phyloP scores from a whole-genome alignment of 164 flowering plant species.

The Protea cynaroides region DNA sequence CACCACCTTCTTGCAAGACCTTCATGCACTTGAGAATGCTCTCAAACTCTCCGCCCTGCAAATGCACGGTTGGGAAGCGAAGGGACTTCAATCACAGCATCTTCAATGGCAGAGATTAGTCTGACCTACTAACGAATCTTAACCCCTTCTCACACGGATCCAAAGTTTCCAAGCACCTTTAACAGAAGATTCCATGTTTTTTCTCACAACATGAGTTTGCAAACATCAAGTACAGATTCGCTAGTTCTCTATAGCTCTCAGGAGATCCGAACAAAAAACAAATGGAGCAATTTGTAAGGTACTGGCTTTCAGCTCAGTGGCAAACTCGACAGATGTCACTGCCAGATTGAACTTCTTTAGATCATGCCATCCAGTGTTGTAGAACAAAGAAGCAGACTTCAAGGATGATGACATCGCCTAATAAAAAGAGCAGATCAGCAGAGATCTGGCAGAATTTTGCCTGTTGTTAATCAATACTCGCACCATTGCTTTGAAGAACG shows the following conservation, averaged over 20 bases:
- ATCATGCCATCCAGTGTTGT: conserved; percentile 82
- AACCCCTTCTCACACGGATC: conserved; percentile 79
- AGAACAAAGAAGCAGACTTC: conserved; percentile 72
- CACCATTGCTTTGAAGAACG: conserved; percentile 6
- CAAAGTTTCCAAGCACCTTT: conserved; percentile 68
- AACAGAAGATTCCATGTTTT: conserved; percentile 18
- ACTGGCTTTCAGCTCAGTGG: conserved; percentile 53
- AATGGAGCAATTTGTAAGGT: conserved; percentile 55
- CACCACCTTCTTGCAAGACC: conserved; percentile 60
- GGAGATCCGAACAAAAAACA: conserved; percentile 43
- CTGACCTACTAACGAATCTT: conserved; percentile 33
- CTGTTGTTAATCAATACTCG: conserved; percentile 23
- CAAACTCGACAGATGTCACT: conserved; percentile 66
- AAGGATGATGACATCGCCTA: conserved; percentile 51
- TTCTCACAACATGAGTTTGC: conserved; percentile 43
- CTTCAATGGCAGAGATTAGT: conserved; percentile 39
- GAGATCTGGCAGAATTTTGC: conserved; percentile 75
- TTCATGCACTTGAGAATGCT: conserved; percentile 85
- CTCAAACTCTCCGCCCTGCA: conserved; percentile 79
- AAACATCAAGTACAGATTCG: conserved; percentile 58
- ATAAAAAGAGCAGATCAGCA: conserved; percentile 59
- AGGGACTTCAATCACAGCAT: conserved; percentile 50
- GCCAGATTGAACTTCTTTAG: conserved; percentile 58
- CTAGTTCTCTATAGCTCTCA: conserved; percentile 49
- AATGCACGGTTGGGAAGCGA: conserved; percentile 73